These are phyloP conservation scores for Trypanosoma scelopori DNA, from an alignment of 208 protist genomes.

Conservation along the genomic window DNA sequence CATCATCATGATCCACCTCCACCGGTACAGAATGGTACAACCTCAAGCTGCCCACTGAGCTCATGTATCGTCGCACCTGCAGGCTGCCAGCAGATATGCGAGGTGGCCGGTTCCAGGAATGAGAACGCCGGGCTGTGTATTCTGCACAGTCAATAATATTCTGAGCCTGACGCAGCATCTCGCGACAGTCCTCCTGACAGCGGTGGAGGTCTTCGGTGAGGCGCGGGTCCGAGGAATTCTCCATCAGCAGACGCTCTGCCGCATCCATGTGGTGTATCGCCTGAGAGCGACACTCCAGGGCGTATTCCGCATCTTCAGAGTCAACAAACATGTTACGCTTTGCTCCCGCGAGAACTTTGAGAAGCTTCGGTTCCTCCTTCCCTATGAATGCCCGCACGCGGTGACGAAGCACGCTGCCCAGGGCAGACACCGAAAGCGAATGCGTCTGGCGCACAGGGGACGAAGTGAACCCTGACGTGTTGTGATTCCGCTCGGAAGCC, in stretches of 20 bases:
- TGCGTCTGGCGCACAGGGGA: not conserved
- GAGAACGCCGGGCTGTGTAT: constrained; percentile 24
- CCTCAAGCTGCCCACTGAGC: not conserved
- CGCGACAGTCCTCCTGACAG: constrained; percentile 60
- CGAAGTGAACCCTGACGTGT: no score
- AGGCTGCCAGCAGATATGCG: constrained; percentile 4
- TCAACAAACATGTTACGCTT: constrained; percentile 51
- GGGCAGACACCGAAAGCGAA: constrained; percentile 13
- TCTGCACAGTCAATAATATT: constrained; percentile 17
- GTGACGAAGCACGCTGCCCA: constrained; percentile 56
- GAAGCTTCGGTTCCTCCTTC: constrained; percentile 51
- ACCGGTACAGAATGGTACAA: not conserved
- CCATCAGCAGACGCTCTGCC: constrained; percentile 37
- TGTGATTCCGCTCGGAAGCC: not conserved
- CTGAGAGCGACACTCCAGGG: constrained; percentile 45
- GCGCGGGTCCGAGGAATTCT: not conserved
- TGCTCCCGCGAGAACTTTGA: constrained; percentile 33
- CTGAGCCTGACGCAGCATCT: constrained; percentile 45
- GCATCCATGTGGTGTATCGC: constrained; percentile 50
- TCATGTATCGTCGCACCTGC: not conserved
- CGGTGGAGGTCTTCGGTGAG: constrained; percentile 33
- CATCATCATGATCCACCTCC: not conserved
- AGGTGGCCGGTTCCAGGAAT: constrained; percentile 29
- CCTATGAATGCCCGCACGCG: constrained; percentile 72
- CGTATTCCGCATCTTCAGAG: constrained; percentile 39